Conservation (phyloP, 73 alveolate genomes). For the Tetrahymena thermophila region DNA sequence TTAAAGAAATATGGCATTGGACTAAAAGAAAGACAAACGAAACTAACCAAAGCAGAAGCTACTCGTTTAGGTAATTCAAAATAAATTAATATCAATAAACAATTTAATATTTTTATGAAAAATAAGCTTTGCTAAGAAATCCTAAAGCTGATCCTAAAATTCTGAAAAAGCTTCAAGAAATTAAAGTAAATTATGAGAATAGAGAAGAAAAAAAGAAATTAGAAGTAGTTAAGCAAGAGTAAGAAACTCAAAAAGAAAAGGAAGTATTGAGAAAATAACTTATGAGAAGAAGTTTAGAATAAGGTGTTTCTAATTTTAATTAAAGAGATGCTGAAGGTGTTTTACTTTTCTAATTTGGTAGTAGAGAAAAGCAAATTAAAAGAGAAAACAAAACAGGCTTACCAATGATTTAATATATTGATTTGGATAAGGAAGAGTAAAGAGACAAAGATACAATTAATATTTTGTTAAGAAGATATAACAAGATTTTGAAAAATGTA, state of each 20-base stretch:
- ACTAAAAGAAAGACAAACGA: constrained; percentile 14
- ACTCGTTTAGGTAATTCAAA: neutral
- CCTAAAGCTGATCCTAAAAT: constrained; percentile 54
- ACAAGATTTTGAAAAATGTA: constrained; percentile 50
- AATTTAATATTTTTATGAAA: constrained; percentile 29
- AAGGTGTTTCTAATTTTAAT: constrained; percentile 21
- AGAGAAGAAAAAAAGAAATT: constrained; percentile 41
- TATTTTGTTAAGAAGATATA: constrained; percentile 50
- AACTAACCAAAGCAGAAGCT: constrained; percentile 17
- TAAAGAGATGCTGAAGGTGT: constrained; percentile 39
- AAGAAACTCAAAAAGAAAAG: constrained; percentile 33
- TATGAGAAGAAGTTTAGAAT: constrained; percentile 53
- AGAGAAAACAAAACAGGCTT: constrained; percentile 26
- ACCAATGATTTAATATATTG: constrained; percentile 34
- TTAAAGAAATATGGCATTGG: neutral
- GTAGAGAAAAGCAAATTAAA: constrained; percentile 29
- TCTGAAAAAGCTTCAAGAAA: constrained; percentile 33
- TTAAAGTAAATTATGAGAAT: constrained; percentile 31
- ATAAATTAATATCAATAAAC: neutral
- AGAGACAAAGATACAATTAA: constrained; percentile 61
- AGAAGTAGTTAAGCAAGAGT: constrained; percentile 21
- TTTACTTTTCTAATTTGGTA: constrained; percentile 42
- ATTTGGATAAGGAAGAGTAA: constrained; percentile 62
- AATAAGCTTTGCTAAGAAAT: constrained; percentile 30
- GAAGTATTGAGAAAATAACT: constrained; percentile 38